Conservation (phyloP, 2,329 filamentous ascomycete genomes). For the Ciborinia camelliae region DNA sequence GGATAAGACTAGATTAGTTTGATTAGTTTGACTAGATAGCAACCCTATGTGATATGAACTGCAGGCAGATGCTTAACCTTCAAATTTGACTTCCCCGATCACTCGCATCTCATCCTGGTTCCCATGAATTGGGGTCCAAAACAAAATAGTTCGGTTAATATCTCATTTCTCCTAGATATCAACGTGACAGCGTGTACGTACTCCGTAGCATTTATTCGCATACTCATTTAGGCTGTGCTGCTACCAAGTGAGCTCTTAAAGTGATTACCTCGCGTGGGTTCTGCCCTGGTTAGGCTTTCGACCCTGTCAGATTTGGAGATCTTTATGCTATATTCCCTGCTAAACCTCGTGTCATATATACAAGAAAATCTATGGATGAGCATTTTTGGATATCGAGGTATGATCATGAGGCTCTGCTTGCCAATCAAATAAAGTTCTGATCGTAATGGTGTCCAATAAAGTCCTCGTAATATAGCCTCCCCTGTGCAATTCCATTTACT, state of each 20-base stretch:
- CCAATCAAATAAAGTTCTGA: not conserved
- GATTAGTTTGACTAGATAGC: not conserved
- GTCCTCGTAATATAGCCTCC: not conserved
- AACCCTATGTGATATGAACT: not conserved
- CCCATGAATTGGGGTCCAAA: not conserved
- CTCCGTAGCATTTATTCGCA: not conserved
- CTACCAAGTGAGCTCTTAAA: slow-evolving; percentile 9
- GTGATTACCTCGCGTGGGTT: slow-evolving; percentile 8
- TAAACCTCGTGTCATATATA: slow-evolving; percentile 10
- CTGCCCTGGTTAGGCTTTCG: slow-evolving; percentile 7
- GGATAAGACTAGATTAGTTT: not conserved
- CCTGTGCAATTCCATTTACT: slow-evolving; percentile 1
- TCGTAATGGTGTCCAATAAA: slow-evolving; percentile 11
- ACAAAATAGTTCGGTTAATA: not conserved
- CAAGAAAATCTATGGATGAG: not conserved
- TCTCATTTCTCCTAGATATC: not conserved
- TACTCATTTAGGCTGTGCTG: slow-evolving; percentile 3
- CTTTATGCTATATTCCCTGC: not conserved
- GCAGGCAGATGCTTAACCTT: slow-evolving; percentile 7
- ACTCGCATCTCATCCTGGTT: slow-evolving; percentile 1
- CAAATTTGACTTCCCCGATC: slow-evolving; percentile 1
- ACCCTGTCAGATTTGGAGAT: slow-evolving; percentile 13
- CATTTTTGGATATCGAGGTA: slow-evolving; percentile 12
- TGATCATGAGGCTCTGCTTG: slow-evolving; percentile 13
- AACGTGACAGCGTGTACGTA: no score